A percentile compares a stretch with the other conserved stretches of the same genome.
Conservation (phyloP, 2,329 filamentous ascomycete genomes). For the Ascochyta fabae region DNA sequence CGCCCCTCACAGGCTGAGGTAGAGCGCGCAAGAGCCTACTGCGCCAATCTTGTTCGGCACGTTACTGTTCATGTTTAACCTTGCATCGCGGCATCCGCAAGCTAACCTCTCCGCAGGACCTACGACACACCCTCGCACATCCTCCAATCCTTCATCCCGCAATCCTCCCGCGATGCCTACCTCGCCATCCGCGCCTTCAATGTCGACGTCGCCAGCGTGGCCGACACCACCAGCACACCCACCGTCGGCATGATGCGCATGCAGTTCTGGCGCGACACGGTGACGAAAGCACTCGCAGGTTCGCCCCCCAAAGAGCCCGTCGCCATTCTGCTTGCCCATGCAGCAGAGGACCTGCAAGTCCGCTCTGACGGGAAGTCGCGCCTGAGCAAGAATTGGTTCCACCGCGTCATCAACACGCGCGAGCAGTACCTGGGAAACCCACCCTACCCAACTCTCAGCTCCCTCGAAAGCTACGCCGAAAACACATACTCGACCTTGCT, state of each 20-base stretch:
- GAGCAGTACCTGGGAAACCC: slow-evolving; percentile 84
- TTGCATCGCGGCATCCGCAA: slow-evolving; percentile 15
- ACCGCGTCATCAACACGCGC: slow-evolving; percentile 77
- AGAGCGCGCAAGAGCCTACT: slow-evolving; percentile 63
- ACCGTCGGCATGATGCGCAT: slow-evolving; percentile 87
- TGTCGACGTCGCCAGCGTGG: slow-evolving; percentile 86
- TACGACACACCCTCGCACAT: slow-evolving; percentile 90
- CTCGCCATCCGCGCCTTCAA: slow-evolving; percentile 91
- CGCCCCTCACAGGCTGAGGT: slow-evolving; percentile 55
- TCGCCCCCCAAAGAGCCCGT: slow-evolving; percentile 88
- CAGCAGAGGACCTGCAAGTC: slow-evolving; percentile 64
- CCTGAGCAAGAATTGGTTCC: slow-evolving; percentile 64
- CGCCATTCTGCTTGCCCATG: slow-evolving; percentile 79
- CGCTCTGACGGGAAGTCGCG: slow-evolving; percentile 56
- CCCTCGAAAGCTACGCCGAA: slow-evolving; percentile 87
- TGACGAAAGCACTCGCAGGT: slow-evolving; percentile 78
- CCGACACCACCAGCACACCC: slow-evolving; percentile 87
- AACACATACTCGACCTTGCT: slow-evolving; percentile 92
- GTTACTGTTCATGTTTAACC: slow-evolving; percentile 24
- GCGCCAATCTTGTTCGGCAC: slow-evolving; percentile 64
- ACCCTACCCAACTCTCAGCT: slow-evolving; percentile 75
- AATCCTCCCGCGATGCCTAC: slow-evolving; percentile 78
- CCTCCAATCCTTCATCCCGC: slow-evolving; percentile 83
- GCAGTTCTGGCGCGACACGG: slow-evolving; percentile 91
- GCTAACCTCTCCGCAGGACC: slow-evolving; percentile 60